These are phyloP conservation scores for Mycosphaerella arachidis DNA, from an alignment of 2,329 filamentous ascomycete genomes.

Conservation along the genomic window DNA sequence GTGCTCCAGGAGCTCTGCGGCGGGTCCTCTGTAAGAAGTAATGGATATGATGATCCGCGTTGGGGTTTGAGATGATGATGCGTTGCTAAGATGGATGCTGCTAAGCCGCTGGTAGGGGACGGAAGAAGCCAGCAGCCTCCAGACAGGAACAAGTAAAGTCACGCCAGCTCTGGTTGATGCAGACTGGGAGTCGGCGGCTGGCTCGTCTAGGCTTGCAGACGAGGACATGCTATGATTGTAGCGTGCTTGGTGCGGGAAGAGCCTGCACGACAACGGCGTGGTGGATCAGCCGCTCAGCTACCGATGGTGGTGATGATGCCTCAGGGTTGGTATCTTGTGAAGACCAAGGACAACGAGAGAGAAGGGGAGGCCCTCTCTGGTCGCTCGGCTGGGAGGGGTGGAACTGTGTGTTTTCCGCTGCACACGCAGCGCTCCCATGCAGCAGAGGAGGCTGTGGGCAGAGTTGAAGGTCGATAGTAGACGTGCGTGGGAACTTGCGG, in stretches of 20 bases:
- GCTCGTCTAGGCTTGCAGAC: slow-evolving; percentile 2
- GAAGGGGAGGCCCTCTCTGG: no score
- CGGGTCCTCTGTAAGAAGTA: neutral
- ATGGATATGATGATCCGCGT: neutral
- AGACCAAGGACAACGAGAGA: neutral
- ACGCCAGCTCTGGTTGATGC: neutral
- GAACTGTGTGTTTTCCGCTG: no score
- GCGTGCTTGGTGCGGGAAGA: slow-evolving; percentile 2
- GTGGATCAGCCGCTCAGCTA: neutral
- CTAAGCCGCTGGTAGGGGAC: neutral
- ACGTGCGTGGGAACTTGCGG: no score
- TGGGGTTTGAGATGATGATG: slow-evolving; percentile 1
- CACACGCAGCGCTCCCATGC: no score
- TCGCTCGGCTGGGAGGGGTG: no score
- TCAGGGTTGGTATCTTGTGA: neutral
- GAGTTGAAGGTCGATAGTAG: no score
- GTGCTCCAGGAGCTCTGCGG: slow-evolving; percentile 9
- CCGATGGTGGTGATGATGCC: neutral
- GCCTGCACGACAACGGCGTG: neutral
- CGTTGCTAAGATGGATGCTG: neutral
- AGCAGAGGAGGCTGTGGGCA: no score
- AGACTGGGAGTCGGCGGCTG: slow-evolving; percentile 1
- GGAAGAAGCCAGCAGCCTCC: neutral
- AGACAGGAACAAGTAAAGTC: slow-evolving; percentile 9
- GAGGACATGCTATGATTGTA: neutral